Evolutionary conservation across 2,329 filamentous ascomycete species (phyloP).

Genomic region (Apiospora arundinis): DNA sequence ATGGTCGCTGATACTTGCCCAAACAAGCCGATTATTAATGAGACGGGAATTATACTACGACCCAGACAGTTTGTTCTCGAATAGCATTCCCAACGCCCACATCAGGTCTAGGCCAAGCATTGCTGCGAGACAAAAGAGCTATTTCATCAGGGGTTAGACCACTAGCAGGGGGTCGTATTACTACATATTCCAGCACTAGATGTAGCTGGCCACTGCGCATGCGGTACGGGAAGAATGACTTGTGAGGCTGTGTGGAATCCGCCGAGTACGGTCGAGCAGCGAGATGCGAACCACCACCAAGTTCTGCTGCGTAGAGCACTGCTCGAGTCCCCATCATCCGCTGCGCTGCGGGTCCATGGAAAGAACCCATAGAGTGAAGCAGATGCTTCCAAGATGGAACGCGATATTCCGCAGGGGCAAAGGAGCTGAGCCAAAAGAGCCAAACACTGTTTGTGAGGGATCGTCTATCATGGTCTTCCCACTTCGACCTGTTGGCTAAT

Average conservation of each 20-base stretch:
- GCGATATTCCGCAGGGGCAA: background rate
- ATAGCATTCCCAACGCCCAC: background rate
- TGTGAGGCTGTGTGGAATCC: background rate
- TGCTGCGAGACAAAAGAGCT: background rate
- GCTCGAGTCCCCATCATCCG: background rate
- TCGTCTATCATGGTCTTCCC: conserved; percentile 1
- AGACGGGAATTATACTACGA: background rate
- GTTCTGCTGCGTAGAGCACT: background rate
- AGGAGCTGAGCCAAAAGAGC: background rate
- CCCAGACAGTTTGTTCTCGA: background rate
- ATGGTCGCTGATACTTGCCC: conserved; percentile 7
- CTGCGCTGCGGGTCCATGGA: background rate
- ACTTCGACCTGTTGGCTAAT: conserved; percentile 17
- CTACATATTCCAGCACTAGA: background rate
- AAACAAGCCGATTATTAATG: background rate
- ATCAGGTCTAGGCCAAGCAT: background rate
- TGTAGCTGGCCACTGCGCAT: background rate
- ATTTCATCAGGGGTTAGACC: background rate
- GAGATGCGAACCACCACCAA: background rate
- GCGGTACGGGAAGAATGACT: background rate
- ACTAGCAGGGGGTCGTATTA: background rate
- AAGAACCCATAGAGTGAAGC: background rate
- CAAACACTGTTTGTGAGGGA: conserved; percentile 7
- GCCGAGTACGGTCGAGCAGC: background rate
- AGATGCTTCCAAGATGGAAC: background rate